Evolutionary conservation across 129 eudicot species (phyloP), one percentile per base, ranked within the genome.

Genomic region (Helianthus tuberosus): DNA sequence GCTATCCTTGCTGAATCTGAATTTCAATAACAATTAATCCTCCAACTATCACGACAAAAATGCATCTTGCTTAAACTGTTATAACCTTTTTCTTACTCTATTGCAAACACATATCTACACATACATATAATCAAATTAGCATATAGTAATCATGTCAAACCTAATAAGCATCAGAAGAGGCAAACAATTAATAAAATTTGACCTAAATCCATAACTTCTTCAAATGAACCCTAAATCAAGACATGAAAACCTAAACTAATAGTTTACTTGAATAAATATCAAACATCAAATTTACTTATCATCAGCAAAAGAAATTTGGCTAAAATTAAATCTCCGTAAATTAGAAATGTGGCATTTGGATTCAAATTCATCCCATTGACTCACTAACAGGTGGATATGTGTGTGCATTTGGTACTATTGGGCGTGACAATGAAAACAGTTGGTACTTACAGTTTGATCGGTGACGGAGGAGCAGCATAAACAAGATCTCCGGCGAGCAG

Each of bases 401-500:
- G 2, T 32, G 66, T 60, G 66, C 66, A 60, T 60, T 60, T 60
- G 66, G 4, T 12, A 29, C 17, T 12, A 29, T 32, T 60, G 8
- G 44, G 16, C 8, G 43, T 5, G 43, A 60, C 32, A 7, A 61
- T 61, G 44, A 27, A 59, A 20, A 59, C 8, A 20, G 39, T 10
- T 25, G 64, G 44, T 61, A 32, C 66, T 61, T 61, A 61, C 20
- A 11, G 17, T 35, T 5, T 61, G 46, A 61, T 32, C 66, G 46
- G 66, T 5, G 46, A 61, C 11, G 66, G 66, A 61, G 46, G 2
- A 12, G 20, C 47, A 6, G 44, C 65, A 29, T 60, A 29, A 11
- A 60, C 66, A 61, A 35, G 46, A 61, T 61, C 66, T 61, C 66
- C 66, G 66, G 46, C 66, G 8, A 61, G 10, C n/a, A 58, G 36